Evolutionary conservation across 495 filamentous ascomycete genomes (phyloP), one percentile per base, ranked within the genome.

Genomic region (Staphylotrichum longicolle): DNA sequence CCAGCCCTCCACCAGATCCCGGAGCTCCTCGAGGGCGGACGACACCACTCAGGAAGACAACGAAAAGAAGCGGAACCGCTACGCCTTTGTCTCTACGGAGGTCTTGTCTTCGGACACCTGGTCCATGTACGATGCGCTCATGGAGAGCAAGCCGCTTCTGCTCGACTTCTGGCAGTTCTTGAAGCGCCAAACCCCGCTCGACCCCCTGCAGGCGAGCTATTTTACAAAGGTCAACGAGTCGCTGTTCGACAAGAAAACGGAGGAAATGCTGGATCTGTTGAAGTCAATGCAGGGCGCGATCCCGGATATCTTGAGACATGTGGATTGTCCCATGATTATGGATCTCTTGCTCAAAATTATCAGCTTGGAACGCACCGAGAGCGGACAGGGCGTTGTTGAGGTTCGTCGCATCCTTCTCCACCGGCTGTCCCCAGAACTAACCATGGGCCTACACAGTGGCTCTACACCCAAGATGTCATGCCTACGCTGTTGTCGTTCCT

Each of bases 221-320:
- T 99, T 99, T 71, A 98, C 94, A 14, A 99, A 98, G 70, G 91
- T 99, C 65, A 98, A 97, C 75, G 94, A 99, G 72, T 87, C 91
- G 3, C 76, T 99, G 15, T 86, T 99, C 57, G 95, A 97, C 73
- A 95, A 92, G 74, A 98, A 98, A 82, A 97, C 95, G 37, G 89
- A 92, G 63, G 93, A 96, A 62, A 98, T 97, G 91, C 75, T 99
- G 47, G 86, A 86, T 14, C 85, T 98, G 52, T 82, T 98, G 63
- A 94, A 90, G 71, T 87, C 87, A 3, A 67, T 96, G 51, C 86
- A 93, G 37, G 85, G 86, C 42, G 88, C 95, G 39, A 82, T 99
- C 32, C 80, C 87, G 2, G 86, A 90, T 59, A 91, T 98, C 75
- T 80, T 98, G 54, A 88, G 91, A 67, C 94, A 99, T 73, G 91